Evolutionary conservation across 257 asterid genomes (phyloP).

Genomic region (Solanum corneliomulleri): DNA sequence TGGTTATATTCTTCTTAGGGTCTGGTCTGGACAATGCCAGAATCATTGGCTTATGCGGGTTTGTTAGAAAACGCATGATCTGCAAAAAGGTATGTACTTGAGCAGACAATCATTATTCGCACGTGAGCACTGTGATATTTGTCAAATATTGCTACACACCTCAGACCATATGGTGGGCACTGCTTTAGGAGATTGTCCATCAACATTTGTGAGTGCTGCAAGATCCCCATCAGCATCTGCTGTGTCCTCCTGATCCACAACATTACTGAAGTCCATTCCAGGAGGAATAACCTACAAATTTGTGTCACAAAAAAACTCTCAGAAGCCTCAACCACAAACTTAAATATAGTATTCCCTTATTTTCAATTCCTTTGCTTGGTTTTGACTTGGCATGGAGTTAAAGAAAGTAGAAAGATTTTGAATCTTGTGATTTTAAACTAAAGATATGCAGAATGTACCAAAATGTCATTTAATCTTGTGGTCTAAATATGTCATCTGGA

Average conservation of each 20-base stretch:
- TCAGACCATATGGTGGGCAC: constrained; percentile 73
- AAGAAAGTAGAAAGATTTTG: neutral
- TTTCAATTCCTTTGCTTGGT: neutral
- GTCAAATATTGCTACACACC: constrained; percentile 22
- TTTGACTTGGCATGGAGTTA: neutral
- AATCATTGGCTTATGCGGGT: constrained; percentile 91
- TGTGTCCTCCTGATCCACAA: constrained; percentile 50
- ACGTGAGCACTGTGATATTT: neutral
- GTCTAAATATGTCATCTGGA: neutral
- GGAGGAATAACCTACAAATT: constrained; percentile 66
- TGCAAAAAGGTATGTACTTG: constrained; percentile 3
- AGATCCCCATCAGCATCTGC: constrained; percentile 58
- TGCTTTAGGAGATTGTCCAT: constrained; percentile 63
- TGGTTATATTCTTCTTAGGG: constrained; percentile 71
- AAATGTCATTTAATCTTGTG: neutral
- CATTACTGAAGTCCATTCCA: constrained; percentile 85
- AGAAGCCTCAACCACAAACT: neutral
- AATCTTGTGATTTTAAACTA: neutral
- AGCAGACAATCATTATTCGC: neutral
- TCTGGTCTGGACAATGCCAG: constrained; percentile 80
- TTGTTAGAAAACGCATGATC: constrained; percentile 74
- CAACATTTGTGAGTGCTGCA: constrained; percentile 24
- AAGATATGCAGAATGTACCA: neutral
- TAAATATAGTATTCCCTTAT: neutral
- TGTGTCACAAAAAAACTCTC: neutral